A percentile compares a stretch with the other conserved stretches of the same genome.
Conservation (phyloP, 305 asterid species). For the Solanum hybrid region DNA sequence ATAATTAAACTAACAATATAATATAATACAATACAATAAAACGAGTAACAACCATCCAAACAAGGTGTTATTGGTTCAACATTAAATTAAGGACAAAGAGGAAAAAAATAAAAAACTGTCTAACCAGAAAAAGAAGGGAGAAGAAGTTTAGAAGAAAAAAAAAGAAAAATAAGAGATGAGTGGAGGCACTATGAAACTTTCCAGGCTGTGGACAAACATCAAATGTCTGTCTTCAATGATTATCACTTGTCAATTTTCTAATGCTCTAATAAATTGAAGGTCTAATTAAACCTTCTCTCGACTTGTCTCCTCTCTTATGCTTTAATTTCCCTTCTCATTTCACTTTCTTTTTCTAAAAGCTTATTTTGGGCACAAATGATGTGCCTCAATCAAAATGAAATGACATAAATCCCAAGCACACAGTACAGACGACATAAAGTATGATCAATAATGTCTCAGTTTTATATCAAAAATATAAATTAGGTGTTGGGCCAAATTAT, state of each 20-base stretch:
- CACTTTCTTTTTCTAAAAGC: neutral
- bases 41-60: neutral
- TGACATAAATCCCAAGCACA: neutral
- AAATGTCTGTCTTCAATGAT: neutral
- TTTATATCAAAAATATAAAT: neutral
- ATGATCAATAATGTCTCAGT: neutral
- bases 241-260: neutral
- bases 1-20: too few species aligned
- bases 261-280: neutral
- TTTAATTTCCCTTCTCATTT: neutral
- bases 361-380: neutral
- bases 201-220: conserved; percentile 1
- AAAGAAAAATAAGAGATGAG: neutral
- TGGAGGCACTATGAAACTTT: neutral
- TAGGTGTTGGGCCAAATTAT: neutral
- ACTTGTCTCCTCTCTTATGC: neutral
- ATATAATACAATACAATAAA: too few species aligned
- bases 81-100: neutral
- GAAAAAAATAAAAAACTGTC: neutral
- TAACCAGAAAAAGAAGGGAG: neutral
- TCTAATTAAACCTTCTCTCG: neutral
- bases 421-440: neutral
- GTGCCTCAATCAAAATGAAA: neutral
- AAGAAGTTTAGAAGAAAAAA: neutral
- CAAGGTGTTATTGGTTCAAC: neutral